These are phyloP conservation scores for Hypoxylon sp. DNA, from an alignment of 2,329 filamentous ascomycete species.

Conservation along the genomic window DNA sequence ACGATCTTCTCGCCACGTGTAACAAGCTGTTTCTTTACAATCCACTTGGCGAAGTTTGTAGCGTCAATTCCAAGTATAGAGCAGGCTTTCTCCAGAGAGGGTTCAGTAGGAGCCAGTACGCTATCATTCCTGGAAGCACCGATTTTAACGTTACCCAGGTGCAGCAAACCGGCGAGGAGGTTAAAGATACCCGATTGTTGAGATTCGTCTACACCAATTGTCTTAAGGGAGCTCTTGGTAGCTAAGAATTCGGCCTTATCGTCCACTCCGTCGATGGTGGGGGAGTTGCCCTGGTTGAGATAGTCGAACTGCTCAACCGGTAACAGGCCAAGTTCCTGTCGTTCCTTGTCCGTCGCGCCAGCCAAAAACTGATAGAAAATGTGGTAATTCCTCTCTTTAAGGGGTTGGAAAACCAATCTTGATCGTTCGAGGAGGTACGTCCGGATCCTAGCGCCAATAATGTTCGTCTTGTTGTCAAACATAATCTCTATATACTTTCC, in stretches of 20 bases:
- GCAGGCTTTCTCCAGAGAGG: conserved; percentile 85
- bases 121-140: conserved; percentile 91
- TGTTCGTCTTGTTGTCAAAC: conserved; percentile 95
- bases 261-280: conserved; percentile 93
- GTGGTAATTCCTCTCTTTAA: conserved; percentile 99
- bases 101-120: conserved; percentile 83
- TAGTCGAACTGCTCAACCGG: conserved; percentile 95
- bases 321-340: conserved; percentile 82
- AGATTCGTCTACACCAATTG: conserved; percentile 83
- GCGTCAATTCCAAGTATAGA: conserved; percentile 89
- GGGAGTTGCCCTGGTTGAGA: conserved; percentile 93
- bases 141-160: conserved; percentile 97
- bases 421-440: conserved; percentile 97
- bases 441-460: conserved; percentile 97
- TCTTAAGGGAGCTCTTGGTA: conserved; percentile 86
- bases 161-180: conserved; percentile 88
- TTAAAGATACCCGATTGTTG: conserved; percentile 91
- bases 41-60: conserved; percentile 94
- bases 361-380: conserved; percentile 98
- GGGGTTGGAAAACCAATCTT: conserved; percentile 94
- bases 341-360: conserved; percentile 87
- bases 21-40: conserved; percentile 97
- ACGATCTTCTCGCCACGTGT: conserved; percentile 98
- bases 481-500: conserved; percentile 99
- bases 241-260: conserved; percentile 95